Evolutionary conservation across 2,329 filamentous ascomycete genomes (phyloP).

Genomic region (Aspergillus carbonarius): DNA sequence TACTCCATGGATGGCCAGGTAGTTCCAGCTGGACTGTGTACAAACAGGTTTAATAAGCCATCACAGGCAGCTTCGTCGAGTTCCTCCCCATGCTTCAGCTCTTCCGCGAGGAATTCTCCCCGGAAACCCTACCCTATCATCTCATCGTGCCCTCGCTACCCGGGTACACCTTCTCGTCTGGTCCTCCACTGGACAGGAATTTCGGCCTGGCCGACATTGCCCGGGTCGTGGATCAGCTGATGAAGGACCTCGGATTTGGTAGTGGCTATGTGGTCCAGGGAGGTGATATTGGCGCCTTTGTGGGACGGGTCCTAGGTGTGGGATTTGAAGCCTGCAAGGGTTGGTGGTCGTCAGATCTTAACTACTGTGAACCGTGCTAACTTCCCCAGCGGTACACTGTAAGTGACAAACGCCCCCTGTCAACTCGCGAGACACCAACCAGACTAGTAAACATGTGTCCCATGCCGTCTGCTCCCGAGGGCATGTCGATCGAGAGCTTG

Average conservation of each 20-base stretch:
- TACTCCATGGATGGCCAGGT: constrained; percentile 42
- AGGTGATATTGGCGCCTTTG: constrained; percentile 32
- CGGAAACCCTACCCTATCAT: constrained; percentile 29
- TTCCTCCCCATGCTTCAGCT: constrained; percentile 32
- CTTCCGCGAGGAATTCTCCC: constrained; percentile 27
- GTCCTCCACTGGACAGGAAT: constrained; percentile 28
- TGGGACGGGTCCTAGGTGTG: constrained; percentile 25
- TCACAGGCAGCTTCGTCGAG: constrained; percentile 30
- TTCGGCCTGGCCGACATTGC: constrained; percentile 26
- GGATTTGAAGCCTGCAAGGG: constrained; percentile 32
- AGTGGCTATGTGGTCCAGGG: constrained; percentile 33
- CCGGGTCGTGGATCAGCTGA: constrained; percentile 29
- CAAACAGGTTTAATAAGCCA: background rate
- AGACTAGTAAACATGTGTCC: constrained; percentile 4
- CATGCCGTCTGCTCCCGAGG: background rate
- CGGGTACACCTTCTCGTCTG: constrained; percentile 32
- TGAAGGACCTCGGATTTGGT: constrained; percentile 30
- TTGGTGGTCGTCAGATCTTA: background rate
- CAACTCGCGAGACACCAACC: background rate
- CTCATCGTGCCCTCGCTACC: constrained; percentile 34
- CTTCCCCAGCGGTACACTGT: constrained; percentile 2
- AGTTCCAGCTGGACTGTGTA: background rate
- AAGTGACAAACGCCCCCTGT: background rate
- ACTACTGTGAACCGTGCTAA: background rate
- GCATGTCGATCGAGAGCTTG: background rate